Conservation (phyloP, 768 basidiomycete genomes). For the Rhodotorula paludigena region DNA sequence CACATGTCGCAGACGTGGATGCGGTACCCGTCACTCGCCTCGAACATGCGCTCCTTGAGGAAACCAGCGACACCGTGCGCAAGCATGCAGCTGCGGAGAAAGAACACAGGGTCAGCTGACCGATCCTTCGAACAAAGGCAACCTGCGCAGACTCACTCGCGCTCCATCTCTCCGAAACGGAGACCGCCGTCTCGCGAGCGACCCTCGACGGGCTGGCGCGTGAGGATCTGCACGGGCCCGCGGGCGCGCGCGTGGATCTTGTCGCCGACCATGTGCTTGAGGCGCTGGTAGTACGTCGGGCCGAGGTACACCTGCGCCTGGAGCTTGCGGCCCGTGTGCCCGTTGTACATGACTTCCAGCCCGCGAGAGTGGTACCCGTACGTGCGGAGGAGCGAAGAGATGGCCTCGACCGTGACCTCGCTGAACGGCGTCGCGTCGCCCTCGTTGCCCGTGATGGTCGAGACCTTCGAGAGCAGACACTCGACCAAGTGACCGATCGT, state of each 20-base stretch:
- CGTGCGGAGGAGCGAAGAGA: conserved; percentile 81
- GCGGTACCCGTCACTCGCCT: conserved; percentile 86
- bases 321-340: conserved; percentile 94
- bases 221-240: conserved; percentile 95
- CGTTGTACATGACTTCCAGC: conserved; percentile 93
- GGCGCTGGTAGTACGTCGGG: conserved; percentile 95
- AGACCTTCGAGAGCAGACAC: conserved; percentile 91
- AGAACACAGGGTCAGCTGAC: not conserved
- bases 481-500: conserved; percentile 99
- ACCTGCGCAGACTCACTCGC: conserved; percentile 23
- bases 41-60: conserved; percentile 93
- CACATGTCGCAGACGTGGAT: conserved; percentile 95
- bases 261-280: conserved; percentile 99
- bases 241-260: conserved; percentile 97
- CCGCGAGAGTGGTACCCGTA: conserved; percentile 97
- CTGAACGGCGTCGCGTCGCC: conserved; percentile 99
- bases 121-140: not conserved
- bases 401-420: conserved; percentile 92
- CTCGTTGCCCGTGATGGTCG: conserved; percentile 91
- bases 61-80: conserved; percentile 98
- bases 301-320: conserved; percentile 98
- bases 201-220: conserved; percentile 96
- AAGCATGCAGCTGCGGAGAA: conserved; percentile 92
- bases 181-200: conserved; percentile 96
- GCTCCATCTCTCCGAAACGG: conserved; percentile 99